phyloP scores from a whole-genome alignment of 2,329 filamentous ascomycete genomes.

The Chaetothyriales sp. region DNA sequence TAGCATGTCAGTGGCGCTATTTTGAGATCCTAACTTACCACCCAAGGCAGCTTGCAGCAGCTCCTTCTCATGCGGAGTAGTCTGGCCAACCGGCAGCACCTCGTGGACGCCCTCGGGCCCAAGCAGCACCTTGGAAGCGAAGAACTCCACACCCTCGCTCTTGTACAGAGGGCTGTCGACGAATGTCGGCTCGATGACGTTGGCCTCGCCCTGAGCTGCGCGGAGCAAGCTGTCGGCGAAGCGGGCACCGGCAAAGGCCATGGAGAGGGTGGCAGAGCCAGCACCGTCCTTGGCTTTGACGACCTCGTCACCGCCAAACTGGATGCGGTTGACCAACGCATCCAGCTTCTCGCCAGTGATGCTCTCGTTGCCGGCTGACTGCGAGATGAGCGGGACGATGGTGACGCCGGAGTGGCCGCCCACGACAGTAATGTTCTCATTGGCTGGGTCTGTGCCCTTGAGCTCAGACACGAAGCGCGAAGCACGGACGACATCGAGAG shows the following conservation, averaged over 20 bases:
- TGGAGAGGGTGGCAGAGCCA: slow-evolving; percentile 92
- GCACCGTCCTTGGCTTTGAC: slow-evolving; percentile 98
- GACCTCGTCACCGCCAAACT: slow-evolving; percentile 98
- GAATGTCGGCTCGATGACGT: slow-evolving; percentile 88
- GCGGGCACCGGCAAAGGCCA: slow-evolving; percentile 84
- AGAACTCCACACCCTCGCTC: slow-evolving; percentile 96
- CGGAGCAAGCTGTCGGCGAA: slow-evolving; percentile 86
- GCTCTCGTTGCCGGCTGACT: slow-evolving; percentile 64
- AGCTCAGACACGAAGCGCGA: slow-evolving; percentile 94
- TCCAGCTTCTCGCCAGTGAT: slow-evolving; percentile 61
- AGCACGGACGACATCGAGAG: slow-evolving; percentile 94
- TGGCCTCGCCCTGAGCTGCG: slow-evolving; percentile 84
- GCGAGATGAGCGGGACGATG: slow-evolving; percentile 94
- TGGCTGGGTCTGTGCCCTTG: slow-evolving; percentile 75
- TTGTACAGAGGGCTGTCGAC: slow-evolving; percentile 96
- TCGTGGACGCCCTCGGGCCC: slow-evolving; percentile 92
- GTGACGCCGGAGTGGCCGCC: slow-evolving; percentile 96
- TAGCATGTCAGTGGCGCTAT: neutral
- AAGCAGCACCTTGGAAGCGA: slow-evolving; percentile 87
- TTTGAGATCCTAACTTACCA: slow-evolving; percentile 24
- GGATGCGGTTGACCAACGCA: slow-evolving; percentile 78
- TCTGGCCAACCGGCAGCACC: slow-evolving; percentile 72
- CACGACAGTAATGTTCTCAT: slow-evolving; percentile 89
- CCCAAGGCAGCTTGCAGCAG: slow-evolving; percentile 70
- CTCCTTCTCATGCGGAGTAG: slow-evolving; percentile 75